Evolutionary conservation across 345 rosid species (phyloP).

Genomic region (Eucalyptus sp.): DNA sequence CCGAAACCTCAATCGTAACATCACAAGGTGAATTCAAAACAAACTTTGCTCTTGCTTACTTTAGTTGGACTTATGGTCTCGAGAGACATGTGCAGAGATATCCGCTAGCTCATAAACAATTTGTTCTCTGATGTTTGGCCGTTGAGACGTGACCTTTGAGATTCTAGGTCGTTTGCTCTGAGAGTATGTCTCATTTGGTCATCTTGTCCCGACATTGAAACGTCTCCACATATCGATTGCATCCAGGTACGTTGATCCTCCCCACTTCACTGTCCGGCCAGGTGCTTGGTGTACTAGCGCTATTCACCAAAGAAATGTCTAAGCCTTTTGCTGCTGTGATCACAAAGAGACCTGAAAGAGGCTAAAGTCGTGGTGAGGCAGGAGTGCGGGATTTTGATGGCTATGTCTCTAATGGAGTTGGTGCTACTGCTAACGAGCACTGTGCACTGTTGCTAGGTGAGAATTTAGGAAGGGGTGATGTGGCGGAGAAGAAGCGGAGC

Average conservation of each 20-base stretch:
- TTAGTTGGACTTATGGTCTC: too few species aligned
- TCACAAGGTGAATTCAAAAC: background rate
- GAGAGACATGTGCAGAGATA: background rate
- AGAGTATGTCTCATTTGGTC: background rate
- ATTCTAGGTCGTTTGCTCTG: background rate
- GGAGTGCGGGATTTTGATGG: background rate
- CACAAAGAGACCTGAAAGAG: background rate
- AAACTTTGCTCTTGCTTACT: background rate
- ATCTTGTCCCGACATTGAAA: background rate
- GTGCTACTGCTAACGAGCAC: too few species aligned
- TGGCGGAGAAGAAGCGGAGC: too few species aligned
- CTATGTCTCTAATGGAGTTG: too few species aligned
- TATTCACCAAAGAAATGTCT: background rate
- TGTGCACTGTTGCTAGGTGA: background rate
- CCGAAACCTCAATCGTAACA: background rate
- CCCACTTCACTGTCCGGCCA: background rate
- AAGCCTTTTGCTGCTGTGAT: background rate
- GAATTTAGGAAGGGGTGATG: too few species aligned
- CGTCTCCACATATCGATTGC: background rate
- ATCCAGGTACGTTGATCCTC: constrained; percentile 75
- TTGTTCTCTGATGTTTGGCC: background rate
- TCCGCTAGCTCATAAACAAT: background rate
- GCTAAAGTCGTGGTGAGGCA: background rate
- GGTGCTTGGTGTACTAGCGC: background rate
- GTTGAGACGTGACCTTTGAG: background rate